Evolutionary conservation across 495 filamentous ascomycete species (phyloP), one percentile per base, ranked within the genome.

Genomic region (Beverwykella pulmonaria): DNA sequence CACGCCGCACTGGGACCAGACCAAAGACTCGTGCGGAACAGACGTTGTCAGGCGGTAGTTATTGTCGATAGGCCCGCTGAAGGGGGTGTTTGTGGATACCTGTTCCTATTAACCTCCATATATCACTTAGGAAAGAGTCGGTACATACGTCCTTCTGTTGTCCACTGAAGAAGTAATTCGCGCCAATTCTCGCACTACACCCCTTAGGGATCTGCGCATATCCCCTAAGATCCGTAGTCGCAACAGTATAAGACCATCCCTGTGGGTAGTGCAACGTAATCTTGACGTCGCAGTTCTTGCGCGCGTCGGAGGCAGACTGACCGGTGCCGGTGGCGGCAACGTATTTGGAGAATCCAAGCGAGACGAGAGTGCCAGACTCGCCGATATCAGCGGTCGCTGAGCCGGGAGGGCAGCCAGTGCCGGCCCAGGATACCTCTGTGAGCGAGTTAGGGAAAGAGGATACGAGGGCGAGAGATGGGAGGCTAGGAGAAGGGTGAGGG

Each of bases 191-290:
- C 4, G 61, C 61, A 36, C 34, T 48, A 20, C 61, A 63, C 4
- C 61, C 52, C n/a, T 48, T 34, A 6, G 61, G 61, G 7, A 63
- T 48, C 7, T 17, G 17, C 22, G 61, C 61, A 56, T 63, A 63
- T 0, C 61, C 61, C 1, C 61, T 12, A 29, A 63, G n/a, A 32
- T 63, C 61, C 19, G 61, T 63, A 9, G 34, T 56, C 0, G 61
- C 61, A 23, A 63, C 61, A 1, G 61, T 63, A 15, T 36, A 63
- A 10, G 29, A 46, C 61, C 61, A 63, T 1, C 61, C 61, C 25
- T 63, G 61, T n/a, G 61, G 61, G 20, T 55, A 63, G 39, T 63
- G 61, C 50, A 63, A 52, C 1, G 61, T 56, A 32, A 63, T 63
- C 29, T 52, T 30, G 3, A 63, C 61, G 20, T 63, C 61, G 26